Conservation (phyloP, 2,329 filamentous ascomycete genomes). For the Ophiostoma montium region DNA sequence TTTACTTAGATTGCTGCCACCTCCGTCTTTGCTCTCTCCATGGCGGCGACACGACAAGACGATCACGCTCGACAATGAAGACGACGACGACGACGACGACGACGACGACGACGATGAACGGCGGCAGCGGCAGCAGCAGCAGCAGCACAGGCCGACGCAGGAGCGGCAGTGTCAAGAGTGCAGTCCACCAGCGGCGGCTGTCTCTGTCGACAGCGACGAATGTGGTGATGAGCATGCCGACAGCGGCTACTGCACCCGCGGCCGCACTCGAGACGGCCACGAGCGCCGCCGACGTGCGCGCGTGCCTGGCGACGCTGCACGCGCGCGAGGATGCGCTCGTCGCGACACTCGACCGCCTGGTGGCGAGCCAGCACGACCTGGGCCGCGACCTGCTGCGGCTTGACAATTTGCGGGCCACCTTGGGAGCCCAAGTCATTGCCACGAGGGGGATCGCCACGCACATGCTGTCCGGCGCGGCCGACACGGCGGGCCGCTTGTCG, state of each 20-base stretch:
- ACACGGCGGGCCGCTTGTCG: constrained; percentile 74
- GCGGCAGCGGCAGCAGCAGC: neutral
- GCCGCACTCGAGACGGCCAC: constrained; percentile 49
- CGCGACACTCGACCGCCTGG: neutral
- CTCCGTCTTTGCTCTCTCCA: neutral
- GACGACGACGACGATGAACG: neutral
- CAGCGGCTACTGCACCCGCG: neutral
- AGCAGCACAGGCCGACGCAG: neutral
- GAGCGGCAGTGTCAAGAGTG: no score
- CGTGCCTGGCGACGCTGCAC: constrained; percentile 61
- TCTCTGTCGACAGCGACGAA: no score
- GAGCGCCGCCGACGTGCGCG: constrained; percentile 65
- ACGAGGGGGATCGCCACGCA: constrained; percentile 73
- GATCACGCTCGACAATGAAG: neutral
- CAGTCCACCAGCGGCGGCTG: neutral
- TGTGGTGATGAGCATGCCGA: no score
- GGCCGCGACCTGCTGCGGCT: constrained; percentile 75
- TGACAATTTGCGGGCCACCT: constrained; percentile 75
- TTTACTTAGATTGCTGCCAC: neutral
- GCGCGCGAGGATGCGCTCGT: constrained; percentile 59
- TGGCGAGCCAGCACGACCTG: constrained; percentile 38
- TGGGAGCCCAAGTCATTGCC: constrained; percentile 75
- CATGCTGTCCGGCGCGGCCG: constrained; percentile 77
- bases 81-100: neutral
- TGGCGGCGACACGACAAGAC: neutral